Evolutionary conservation across 2,329 filamentous ascomycete species (phyloP), one percentile per base, ranked within the genome.

Genomic region (Pseudogymnoascus sp.): DNA sequence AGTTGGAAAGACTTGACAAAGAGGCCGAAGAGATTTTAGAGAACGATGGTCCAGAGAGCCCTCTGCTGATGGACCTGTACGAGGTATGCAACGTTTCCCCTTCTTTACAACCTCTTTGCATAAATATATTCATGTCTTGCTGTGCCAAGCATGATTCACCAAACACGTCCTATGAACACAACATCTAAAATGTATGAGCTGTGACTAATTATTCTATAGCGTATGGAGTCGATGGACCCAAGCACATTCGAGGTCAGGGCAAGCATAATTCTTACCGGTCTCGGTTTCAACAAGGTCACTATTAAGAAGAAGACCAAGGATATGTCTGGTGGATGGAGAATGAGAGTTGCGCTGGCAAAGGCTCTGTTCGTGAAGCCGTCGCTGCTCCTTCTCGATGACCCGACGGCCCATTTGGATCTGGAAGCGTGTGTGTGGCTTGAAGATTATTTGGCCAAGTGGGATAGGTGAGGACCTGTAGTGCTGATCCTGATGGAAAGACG

Each of bases 281-380:
- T 99, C 62, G 94, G 94, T 67, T 99, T 99, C 85, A 96, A 99
- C 86, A 97, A 97, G 82, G 78, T 77, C 68, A 99, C 95, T 60
- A 97, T 99, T 72, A 80, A 95, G 76, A 99, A 99, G 84, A 96
- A 95, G 85, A 99, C 95, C 70, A 99, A 97, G 84, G 95, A 99
- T 75, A 99, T 99, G 95, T 99, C 94, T 66, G 94, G 94, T 90
- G 94, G 94, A 69, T 99, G 94, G 94, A 86, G 92, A 81, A 99
- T 99, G 94, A 90, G 95, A 83, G 94, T 99, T 62, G 94, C 94
- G 61, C 86, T 99, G 63, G 94, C 83, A 73, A 96, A 97, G 82
- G 94, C 94, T 61, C 86, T 99, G 59, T 99, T 99, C 80, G 92
- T 99, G 77, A 95, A 95, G 83, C 94, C 95, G 34, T 94, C 91